These are phyloP conservation scores for Holtermannia corniformis DNA, from an alignment of 768 basidiomycete species.

Conservation along the genomic window DNA sequence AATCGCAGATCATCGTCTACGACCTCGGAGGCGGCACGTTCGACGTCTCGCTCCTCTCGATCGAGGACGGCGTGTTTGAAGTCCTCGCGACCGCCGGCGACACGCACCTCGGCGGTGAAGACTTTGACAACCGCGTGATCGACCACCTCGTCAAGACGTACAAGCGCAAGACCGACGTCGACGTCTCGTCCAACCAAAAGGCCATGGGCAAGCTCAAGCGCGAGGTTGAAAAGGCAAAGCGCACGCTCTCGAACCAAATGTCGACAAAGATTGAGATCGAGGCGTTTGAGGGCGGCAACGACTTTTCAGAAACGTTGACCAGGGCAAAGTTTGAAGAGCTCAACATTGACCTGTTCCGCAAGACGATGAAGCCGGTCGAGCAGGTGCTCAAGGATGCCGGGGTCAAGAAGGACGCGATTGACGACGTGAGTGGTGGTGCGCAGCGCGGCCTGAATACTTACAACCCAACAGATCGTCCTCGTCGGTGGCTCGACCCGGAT, in stretches of 20 bases:
- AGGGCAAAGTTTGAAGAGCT: slow-evolving; percentile 98
- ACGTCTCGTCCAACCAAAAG: slow-evolving; percentile 65
- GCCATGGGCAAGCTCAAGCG: slow-evolving; percentile 87
- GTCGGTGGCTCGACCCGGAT: slow-evolving; percentile 99
- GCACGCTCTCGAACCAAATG: slow-evolving; percentile 85
- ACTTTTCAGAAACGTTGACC: slow-evolving; percentile 73
- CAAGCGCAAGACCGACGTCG: slow-evolving; percentile 85
- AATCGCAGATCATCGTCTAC: slow-evolving; percentile 95
- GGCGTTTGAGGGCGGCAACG: slow-evolving; percentile 88
- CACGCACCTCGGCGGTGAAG: slow-evolving; percentile 95
- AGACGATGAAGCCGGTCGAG: slow-evolving; percentile 99
- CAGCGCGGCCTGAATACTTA: neutral
- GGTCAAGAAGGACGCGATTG: slow-evolving; percentile 93
- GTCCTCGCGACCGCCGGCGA: slow-evolving; percentile 98
- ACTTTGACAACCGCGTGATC: slow-evolving; percentile 96
- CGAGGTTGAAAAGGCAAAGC: slow-evolving; percentile 88
- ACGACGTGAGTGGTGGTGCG: slow-evolving; percentile 53
- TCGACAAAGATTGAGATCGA: slow-evolving; percentile 89
- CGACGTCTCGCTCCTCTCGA: slow-evolving; percentile 91
- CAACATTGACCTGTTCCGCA: slow-evolving; percentile 97
- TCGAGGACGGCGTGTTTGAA: slow-evolving; percentile 96
- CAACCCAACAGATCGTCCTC: slow-evolving; percentile 58
- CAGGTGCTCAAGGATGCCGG: slow-evolving; percentile 96
- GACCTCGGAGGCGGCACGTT: slow-evolving; percentile 98
- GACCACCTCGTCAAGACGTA: slow-evolving; percentile 95